phyloP scores from a whole-genome alignment of 2,329 filamentous ascomycete genomes.

The Ophioceras dolichostomum region DNA sequence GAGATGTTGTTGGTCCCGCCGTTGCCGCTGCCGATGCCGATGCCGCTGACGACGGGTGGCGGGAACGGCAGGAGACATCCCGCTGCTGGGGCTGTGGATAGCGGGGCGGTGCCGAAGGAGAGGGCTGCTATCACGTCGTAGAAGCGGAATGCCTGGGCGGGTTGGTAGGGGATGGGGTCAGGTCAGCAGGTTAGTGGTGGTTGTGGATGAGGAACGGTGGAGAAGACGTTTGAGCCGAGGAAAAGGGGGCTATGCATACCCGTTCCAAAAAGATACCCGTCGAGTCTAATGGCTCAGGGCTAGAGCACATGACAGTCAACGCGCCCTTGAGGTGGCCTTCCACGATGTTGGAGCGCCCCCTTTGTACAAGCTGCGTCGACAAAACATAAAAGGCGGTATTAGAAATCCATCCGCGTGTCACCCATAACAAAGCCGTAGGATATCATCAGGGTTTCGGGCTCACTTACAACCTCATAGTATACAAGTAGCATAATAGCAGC shows the following conservation, averaged over 20 bases:
- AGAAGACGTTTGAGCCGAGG: no score
- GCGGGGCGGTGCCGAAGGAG: conserved; percentile 45
- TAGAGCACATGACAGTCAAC: conserved; percentile 45
- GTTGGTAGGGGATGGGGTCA: conserved; percentile 10
- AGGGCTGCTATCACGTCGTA: conserved; percentile 54
- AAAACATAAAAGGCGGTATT: conserved; percentile 7
- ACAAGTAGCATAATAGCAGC: conserved; percentile 49
- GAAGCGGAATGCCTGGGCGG: conserved; percentile 45
- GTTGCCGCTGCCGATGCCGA: no score
- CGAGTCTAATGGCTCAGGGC: conserved; percentile 29
- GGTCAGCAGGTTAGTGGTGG: no score
- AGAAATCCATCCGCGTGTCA: neutral
- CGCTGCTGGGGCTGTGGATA: conserved; percentile 35
- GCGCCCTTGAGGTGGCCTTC: conserved; percentile 49
- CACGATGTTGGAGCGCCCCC: conserved; percentile 45
- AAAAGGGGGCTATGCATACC: conserved; percentile 19
- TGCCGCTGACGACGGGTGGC: conserved; percentile 29
- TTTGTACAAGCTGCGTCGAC: conserved; percentile 42
- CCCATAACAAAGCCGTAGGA: neutral
- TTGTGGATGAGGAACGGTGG: no score
- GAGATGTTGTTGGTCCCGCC: no score
- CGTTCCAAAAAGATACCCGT: conserved; percentile 47
- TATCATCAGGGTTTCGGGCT: neutral
- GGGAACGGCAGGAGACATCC: conserved; percentile 33
- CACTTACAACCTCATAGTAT: conserved; percentile 50